Evolutionary conservation across 179 eudicot species (phyloP), one percentile per base, ranked within the genome.

Genomic region (Spergularia azorica): DNA sequence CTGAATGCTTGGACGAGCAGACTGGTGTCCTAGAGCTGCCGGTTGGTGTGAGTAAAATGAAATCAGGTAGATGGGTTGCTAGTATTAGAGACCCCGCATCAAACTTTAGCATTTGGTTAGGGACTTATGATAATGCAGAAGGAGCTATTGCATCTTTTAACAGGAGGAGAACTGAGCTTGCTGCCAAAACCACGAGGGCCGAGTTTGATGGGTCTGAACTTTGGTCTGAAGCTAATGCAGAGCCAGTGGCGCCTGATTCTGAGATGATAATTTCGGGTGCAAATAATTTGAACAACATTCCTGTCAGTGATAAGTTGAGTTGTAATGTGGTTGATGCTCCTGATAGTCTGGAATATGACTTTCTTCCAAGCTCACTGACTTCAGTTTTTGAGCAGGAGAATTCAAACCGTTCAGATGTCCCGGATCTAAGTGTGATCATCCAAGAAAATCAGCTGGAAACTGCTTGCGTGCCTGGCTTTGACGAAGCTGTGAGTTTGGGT

Each of bases 401-500:
- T 16, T 67, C 76, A 8, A 64, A 38, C n/a, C 13, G 67, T 36
- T 73, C 20, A 15, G 43, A 48, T 71, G 59, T 1, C 46, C 57
- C 51, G 32, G 62, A 12, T 26, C 50, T 16, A 46, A 77, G 62
- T 21, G 75, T 18, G 17, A 65, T 16, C 21, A 57, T 5, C 6
- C 13, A 43, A 6, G 76, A 58, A n/a, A 63, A 18, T 71, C 55
- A 46, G 71, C 58, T 12, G 70, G 63, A 67, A 32, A 14, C 6
- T n/a, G 14, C 20, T 59, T 41, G 16, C 16, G 46, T 60, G 39
- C 51, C 43, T n/a, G 55, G n/a, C 20, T 77, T 73, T 48, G 81
- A 70, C 20, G 79, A 82, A 70, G 84, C 77, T 56, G 77, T 81
- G 36, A 61, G 66, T 21, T 67, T 52, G 77, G 84, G 84, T 14